phyloP scores from a whole-genome alignment of 2,329 filamentous ascomycete species.

The Bipolaris sorokiniana region DNA sequence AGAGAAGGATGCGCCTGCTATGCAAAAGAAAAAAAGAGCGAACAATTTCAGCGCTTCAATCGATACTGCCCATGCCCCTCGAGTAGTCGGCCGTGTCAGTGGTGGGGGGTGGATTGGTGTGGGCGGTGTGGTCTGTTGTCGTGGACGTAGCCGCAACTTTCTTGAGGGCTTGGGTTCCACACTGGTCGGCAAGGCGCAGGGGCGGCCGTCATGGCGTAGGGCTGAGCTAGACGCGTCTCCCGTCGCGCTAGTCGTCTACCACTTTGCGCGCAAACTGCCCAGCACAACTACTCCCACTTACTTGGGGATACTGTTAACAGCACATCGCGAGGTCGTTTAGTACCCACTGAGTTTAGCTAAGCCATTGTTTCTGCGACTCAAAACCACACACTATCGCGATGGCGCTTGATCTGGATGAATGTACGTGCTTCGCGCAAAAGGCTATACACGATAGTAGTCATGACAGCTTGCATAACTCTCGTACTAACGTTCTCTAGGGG shows the following conservation, averaged over 20 bases:
- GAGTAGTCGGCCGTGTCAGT: conserved; percentile 5
- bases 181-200: conserved; percentile 17
- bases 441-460: neutral
- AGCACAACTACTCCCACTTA: neutral
- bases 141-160: conserved; percentile 22
- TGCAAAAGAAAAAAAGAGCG: conserved; percentile 19
- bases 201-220: conserved; percentile 23
- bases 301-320: neutral
- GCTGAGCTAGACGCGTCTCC: conserved; percentile 34
- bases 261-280: conserved; percentile 16
- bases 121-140: conserved; percentile 8
- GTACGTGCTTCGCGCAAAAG: conserved; percentile 27
- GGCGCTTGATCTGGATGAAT: conserved; percentile 40
- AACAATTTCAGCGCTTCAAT: conserved; percentile 17
- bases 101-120: conserved; percentile 1
- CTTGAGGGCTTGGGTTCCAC: conserved; percentile 5
- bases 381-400: conserved; percentile 16
- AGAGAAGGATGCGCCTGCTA: conserved; percentile 23
- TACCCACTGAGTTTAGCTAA: neutral
- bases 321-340: neutral
- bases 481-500: conserved; percentile 28
- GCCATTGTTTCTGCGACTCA: too few species aligned
- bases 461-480: neutral
- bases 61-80: conserved; percentile 26
- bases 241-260: conserved; percentile 28